These are phyloP conservation scores for Orbilia brochopaga DNA, from an alignment of 2,329 filamentous ascomycete species.

Conservation along the genomic window DNA sequence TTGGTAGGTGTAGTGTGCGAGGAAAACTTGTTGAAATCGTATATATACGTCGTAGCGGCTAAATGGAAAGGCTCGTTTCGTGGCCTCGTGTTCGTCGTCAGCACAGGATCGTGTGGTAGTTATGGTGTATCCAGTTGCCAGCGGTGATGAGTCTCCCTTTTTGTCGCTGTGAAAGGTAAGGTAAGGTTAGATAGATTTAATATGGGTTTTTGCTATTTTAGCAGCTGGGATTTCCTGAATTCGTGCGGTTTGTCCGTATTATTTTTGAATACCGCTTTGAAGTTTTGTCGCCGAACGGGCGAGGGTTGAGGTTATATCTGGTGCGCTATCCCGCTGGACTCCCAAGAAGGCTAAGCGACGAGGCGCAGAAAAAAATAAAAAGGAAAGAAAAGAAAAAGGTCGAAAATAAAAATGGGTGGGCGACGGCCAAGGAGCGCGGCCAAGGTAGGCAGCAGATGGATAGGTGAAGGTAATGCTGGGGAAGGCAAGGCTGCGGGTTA, in stretches of 20 bases:
- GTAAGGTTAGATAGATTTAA: neutral
- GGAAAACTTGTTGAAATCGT: too few relatives aligned
- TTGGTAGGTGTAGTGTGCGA: too few relatives aligned
- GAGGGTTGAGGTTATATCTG: slow-evolving; percentile 44
- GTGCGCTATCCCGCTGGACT: slow-evolving; percentile 16
- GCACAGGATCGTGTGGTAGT: too few relatives aligned
- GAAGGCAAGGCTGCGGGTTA: slow-evolving; percentile 29
- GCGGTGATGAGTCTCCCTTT: neutral
- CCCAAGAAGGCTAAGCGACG: slow-evolving; percentile 49
- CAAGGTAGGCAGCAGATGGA: slow-evolving; percentile 21
- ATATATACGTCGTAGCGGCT: too few relatives aligned
- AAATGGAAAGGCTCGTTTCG: too few relatives aligned
- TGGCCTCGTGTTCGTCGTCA: too few relatives aligned
- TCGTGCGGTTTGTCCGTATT: slow-evolving; percentile 11
- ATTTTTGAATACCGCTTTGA: slow-evolving; percentile 12
- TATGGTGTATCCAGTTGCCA: slow-evolving; percentile 19
- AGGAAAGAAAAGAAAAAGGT: neutral
- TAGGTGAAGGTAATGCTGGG: slow-evolving; percentile 25
- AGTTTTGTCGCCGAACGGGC: slow-evolving; percentile 38
- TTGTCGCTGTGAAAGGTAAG: too few relatives aligned
- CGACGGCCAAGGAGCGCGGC: slow-evolving; percentile 6
- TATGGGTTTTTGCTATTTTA: neutral
- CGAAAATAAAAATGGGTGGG: slow-evolving; percentile 14
- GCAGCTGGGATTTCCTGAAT: slow-evolving; percentile 6
- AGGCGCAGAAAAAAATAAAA: slow-evolving; percentile 21